Percentiles rank a stretch among this genome's conserved stretches.
Conservation (phyloP, 768 basidiomycete species). For the Chalciporus pseudorubinellus region DNA sequence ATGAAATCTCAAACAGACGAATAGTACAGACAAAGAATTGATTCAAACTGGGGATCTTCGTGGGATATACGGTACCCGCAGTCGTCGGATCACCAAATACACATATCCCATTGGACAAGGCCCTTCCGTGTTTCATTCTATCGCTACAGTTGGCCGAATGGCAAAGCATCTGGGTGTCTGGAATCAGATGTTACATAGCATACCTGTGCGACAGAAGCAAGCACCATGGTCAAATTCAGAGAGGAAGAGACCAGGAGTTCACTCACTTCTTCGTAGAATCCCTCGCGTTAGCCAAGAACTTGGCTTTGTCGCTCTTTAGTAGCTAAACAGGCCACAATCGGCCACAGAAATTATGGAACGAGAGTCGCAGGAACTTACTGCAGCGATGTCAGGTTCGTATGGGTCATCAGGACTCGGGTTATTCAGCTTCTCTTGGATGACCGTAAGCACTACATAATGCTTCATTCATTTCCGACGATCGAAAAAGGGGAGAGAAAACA, state of each 20-base stretch:
- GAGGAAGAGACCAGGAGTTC: background rate
- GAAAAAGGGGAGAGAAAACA: background rate
- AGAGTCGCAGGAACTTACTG: conserved; percentile 44
- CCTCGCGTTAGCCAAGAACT: conserved; percentile 74
- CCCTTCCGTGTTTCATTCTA: conserved; percentile 1
- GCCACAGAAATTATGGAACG: background rate
- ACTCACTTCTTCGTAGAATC: conserved; percentile 83
- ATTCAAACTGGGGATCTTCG: conserved; percentile 2
- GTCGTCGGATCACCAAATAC: conserved; percentile 5
- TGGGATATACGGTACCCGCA: background rate
- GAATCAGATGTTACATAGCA: conserved; percentile 15
- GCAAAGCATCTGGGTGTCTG: background rate
- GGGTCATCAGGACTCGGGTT: conserved; percentile 88
- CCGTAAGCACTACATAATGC: conserved; percentile 55
- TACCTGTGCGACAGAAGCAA: conserved; percentile 11
- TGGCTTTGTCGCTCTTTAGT: conserved; percentile 72
- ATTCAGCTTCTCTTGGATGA: conserved; percentile 82
- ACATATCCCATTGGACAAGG: background rate
- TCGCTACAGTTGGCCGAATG: conserved; percentile 11
- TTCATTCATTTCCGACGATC: conserved; percentile 8
- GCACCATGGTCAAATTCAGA: conserved; percentile 2
- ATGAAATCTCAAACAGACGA: conserved; percentile 4
- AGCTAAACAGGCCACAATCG: conserved; percentile 40
- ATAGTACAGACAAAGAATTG: conserved; percentile 7
- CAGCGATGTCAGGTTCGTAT: conserved; percentile 84